phyloP scores from a whole-genome alignment of 75 land plant genomes.

The Azolla pinnata region DNA sequence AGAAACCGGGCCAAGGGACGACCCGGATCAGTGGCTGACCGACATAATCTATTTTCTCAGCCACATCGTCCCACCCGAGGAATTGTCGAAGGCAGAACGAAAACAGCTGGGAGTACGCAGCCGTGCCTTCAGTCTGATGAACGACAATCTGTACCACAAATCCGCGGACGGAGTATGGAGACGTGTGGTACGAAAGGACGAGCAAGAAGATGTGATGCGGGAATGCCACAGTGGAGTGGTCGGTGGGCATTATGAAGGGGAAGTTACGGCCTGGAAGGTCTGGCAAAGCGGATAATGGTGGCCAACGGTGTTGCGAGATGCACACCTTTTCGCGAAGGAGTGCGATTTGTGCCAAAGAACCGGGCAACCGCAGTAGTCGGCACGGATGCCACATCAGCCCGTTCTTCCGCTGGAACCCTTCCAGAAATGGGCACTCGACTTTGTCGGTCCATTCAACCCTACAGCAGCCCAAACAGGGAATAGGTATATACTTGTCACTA shows the following conservation, averaged over 20 bases:
- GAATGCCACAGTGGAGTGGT: conserved; percentile 2
- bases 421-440: conserved; percentile 9
- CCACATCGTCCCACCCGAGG: too few relatives aligned
- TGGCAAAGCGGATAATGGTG: conserved; percentile 7
- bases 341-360: conserved; percentile 4
- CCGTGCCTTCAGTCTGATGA: too few relatives aligned
- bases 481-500: conserved; percentile 5
- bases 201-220: not conserved
- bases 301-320: not conserved
- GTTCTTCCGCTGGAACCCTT: conserved; percentile 3
- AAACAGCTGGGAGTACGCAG: too few relatives aligned
- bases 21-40: too few relatives aligned
- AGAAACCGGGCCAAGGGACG: too few relatives aligned
- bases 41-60: too few relatives aligned
- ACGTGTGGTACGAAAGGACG: not conserved
- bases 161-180: too few relatives aligned
- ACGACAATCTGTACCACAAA: too few relatives aligned
- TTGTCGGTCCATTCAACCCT: conserved; percentile 6
- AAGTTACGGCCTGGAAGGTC: conserved; percentile 4
- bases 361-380: not conserved
- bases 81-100: too few relatives aligned
- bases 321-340: not conserved
- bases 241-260: conserved; percentile 1
- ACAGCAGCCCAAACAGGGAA: not conserved
- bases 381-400: not conserved